Base-by-base conservation (phyloP, 345 rosid species). In the Turnera subulata region DNA sequence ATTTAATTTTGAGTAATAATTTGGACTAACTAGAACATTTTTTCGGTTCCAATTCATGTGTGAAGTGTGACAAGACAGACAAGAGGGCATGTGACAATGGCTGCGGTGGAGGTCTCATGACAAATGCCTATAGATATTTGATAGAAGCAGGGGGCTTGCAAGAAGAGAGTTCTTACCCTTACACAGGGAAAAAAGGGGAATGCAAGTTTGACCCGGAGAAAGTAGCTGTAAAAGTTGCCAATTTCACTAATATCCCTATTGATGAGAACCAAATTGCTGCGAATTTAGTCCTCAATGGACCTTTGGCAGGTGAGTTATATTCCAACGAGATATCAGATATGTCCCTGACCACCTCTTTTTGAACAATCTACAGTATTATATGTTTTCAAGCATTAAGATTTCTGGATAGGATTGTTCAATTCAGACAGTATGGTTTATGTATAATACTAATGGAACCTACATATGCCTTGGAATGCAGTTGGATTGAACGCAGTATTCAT, bases 71-170 rank as follows among this genome's bases (percentile, higher is more conserved):
- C 65, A 29, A 69, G 26, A 64, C n/a, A 50, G 79, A 91, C n/a
- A 78, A 81, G 69, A 63, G 33, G 9, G 78, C 80, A 0, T 91
- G 96, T 13, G 96, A 84, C 62, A n/a, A 55, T 1, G 98, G 98
- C 11, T 91, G 96, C 61, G 63, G 66, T 11, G 95, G 98, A 17
- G 96, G 95, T 21, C 87, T 91, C 7, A 91, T 91, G 96, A 91
- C 93, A 11, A 91, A 86, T 67, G 98, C 95, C 1, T 91, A 83
- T 55, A 62, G 79, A 64, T 91, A 86, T 68, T 61, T 88, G 77
- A 86, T 84, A 11, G 76, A 78, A 48, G 82, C 87, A 1, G 96
- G 98, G 6, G 98, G 93, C 29, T 65, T 91, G 22, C 75, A 84
- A 61, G 96, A 82, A 50, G 95, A 91, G 68, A 73, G 40, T 49